Conservation (phyloP, 176 grass and related monocot species). For the Cymbopogon citratus region DNA sequence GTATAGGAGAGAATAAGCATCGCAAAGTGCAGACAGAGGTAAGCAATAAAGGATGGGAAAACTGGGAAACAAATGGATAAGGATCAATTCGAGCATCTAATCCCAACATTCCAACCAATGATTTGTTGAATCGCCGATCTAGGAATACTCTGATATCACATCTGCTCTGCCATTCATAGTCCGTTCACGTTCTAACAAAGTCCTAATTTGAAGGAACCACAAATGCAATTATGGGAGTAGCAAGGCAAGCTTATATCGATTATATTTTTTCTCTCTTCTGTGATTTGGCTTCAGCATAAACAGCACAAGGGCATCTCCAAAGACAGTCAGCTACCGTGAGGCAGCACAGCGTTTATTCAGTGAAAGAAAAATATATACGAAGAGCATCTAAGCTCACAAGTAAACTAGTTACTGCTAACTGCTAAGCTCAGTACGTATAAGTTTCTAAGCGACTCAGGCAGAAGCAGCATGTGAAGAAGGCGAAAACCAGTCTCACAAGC, state of each 20-base stretch:
- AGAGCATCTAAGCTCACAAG: background rate
- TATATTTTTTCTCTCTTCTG: background rate
- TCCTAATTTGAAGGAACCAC: background rate
- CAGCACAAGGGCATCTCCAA: background rate
- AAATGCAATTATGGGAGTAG: background rate
- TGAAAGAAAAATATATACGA: background rate
- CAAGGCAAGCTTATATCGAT: background rate
- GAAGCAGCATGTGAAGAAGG: background rate
- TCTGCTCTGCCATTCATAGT: background rate
- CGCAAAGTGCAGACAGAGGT: background rate
- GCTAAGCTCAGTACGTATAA: background rate
- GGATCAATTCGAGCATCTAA: background rate
- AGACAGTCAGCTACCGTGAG: background rate
- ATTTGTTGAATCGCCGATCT: background rate
- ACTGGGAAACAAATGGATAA: background rate
- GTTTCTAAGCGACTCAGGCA: background rate
- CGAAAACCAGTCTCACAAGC: conserved; percentile 8
- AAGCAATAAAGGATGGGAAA: background rate
- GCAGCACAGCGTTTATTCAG: background rate
- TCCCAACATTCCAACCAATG: background rate
- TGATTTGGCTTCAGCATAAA: background rate
- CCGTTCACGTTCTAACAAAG: background rate
- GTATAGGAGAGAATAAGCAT: background rate
- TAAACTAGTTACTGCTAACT: background rate
- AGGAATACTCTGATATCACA: background rate